phyloP scores from a whole-genome alignment of 1,284 basidiomycete genomes.

The Ceratobasidium sp. region DNA sequence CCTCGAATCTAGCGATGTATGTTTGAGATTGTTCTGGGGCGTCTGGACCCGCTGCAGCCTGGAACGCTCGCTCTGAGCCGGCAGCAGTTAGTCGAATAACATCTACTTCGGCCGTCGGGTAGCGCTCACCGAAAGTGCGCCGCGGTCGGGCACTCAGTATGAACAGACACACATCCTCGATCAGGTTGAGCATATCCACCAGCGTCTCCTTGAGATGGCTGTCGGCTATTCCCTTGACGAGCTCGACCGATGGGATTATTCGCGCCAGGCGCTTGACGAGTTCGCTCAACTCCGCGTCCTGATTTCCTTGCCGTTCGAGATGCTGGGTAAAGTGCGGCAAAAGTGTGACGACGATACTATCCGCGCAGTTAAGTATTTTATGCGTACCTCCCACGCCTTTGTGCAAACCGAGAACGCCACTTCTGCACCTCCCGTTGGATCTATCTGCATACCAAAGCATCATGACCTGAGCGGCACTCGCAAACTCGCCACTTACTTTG shows the following conservation, averaged over 20 bases:
- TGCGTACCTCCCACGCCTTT: conserved; percentile 19
- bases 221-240: background rate
- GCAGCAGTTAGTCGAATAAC: too few relatives aligned
- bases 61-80: too few relatives aligned
- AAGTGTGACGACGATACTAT: too few relatives aligned
- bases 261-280: background rate
- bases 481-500: background rate
- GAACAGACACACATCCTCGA: conserved; percentile 22
- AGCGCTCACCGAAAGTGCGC: background rate
- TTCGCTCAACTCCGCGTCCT: background rate
- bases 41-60: too few relatives aligned
- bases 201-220: background rate
- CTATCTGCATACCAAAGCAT: background rate
- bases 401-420: background rate
- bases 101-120: too few relatives aligned
- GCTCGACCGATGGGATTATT: conserved; percentile 1
- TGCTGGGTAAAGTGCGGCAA: background rate
- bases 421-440: conserved; percentile 1
- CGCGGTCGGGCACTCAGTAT: background rate
- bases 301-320: background rate
- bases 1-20: too few relatives aligned
- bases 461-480: too few relatives aligned
- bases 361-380: too few relatives aligned
- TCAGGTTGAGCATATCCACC: background rate
- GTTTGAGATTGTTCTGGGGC: too few relatives aligned